Percentiles rank a stretch among this genome's conserved stretches.
phyloP scores from a whole-genome alignment of 129 eudicot genomes.

The Flaveria brownii region DNA sequence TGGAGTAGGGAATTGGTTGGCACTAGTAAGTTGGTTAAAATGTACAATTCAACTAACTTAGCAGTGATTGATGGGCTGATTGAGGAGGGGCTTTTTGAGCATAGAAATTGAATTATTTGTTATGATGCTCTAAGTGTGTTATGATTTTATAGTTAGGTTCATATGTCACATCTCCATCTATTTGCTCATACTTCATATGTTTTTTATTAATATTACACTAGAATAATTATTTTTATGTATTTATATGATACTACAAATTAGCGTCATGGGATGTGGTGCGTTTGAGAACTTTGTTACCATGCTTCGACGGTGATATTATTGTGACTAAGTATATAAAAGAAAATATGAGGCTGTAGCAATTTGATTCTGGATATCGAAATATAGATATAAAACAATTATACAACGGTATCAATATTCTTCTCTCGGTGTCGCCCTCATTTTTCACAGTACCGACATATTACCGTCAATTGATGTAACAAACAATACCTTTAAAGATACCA shows the following conservation, averaged over 20 bases:
- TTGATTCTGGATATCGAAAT: too few species aligned
- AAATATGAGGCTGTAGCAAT: too few species aligned
- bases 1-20: slow-evolving; percentile 41
- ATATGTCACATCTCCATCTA: slow-evolving; percentile 32
- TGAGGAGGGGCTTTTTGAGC: slow-evolving; percentile 29
- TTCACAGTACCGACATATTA: too few species aligned
- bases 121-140: slow-evolving; percentile 27
- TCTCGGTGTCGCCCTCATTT: too few species aligned
- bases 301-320: too few species aligned
- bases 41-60: slow-evolving; percentile 71
- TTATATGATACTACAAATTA: neutral
- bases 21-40: slow-evolving; percentile 60
- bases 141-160: slow-evolving; percentile 34
- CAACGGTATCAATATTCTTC: too few species aligned
- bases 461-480: too few species aligned
- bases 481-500: too few species aligned
- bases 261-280: too few species aligned
- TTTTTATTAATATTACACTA: neutral
- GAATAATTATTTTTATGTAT: neutral
- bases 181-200: slow-evolving; percentile 12
- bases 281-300: too few species aligned
- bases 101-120: slow-evolving; percentile 28
- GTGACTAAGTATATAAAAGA: too few species aligned
- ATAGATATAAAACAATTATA: too few species aligned
- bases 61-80: slow-evolving; percentile 39